phyloP scores from a whole-genome alignment of 495 filamentous ascomycete genomes.

The Penicillium tannophilum region DNA sequence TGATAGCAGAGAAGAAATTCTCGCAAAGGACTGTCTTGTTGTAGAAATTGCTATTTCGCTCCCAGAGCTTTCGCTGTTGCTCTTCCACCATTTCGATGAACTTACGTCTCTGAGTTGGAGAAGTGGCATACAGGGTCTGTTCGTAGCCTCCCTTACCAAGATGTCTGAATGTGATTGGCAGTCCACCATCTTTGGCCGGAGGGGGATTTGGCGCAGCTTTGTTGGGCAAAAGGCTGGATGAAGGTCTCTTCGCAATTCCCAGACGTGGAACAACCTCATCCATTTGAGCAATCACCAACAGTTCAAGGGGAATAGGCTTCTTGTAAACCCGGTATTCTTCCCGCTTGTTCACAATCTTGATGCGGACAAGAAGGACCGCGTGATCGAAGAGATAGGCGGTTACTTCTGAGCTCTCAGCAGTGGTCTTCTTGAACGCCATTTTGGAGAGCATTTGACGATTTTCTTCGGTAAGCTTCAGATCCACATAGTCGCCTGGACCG shows the following conservation, averaged over 20 bases:
- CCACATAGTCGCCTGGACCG: constrained; percentile 81
- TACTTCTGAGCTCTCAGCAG: constrained; percentile 85
- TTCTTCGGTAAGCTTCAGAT: constrained; percentile 93
- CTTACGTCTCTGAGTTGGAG: constrained; percentile 78
- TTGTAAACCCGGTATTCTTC: constrained; percentile 95
- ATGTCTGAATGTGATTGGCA: constrained; percentile 97
- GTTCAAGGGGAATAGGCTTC: constrained; percentile 92
- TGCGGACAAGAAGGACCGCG: constrained; percentile 83
- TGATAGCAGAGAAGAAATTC: constrained; percentile 77
- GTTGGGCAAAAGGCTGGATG: constrained; percentile 81
- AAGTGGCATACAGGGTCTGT: constrained; percentile 82
- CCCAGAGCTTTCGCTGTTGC: constrained; percentile 81
- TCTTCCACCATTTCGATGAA: constrained; percentile 95
- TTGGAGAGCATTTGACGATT: constrained; percentile 91
- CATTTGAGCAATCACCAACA: constrained; percentile 94
- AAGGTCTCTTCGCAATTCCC: constrained; percentile 83
- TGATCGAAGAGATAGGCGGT: constrained; percentile 96
- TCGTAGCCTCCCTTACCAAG: constrained; percentile 97
- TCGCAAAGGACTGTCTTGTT: constrained; percentile 84
- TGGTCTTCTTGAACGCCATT: constrained; percentile 86
- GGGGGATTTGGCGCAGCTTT: constrained; percentile 58
- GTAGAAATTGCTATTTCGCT: constrained; percentile 86
- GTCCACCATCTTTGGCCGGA: constrained; percentile 67
- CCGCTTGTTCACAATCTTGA: constrained; percentile 87
- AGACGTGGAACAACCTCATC: constrained; percentile 84